Base-by-base conservation (phyloP, 768 basidiomycete species). In the Leccinum broughii region DNA sequence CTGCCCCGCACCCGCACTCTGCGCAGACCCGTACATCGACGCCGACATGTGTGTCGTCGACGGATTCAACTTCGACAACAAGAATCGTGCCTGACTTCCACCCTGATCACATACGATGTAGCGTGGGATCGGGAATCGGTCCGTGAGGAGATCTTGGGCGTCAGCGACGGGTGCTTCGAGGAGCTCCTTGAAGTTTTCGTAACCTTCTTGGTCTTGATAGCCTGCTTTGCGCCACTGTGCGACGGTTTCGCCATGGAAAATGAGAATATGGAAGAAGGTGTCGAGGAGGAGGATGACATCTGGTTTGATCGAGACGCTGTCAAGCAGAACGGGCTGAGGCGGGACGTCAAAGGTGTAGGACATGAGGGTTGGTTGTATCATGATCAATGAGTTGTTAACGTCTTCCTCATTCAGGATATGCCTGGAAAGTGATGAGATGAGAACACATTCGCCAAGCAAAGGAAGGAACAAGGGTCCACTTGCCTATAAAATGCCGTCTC, bases 291-390 rank as follows among this genome's bases (percentile, higher is more conserved):
- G 87, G 70, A 99, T 88, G 62, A 95, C 93, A 69, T 98, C 97
- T 49, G 92, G 91, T 75, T 96, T 95, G 78, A 98, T 98, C 53
- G 96, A 98, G 50, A 99, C 88, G 55, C 93, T 95, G 78, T 99
- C 97, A 34, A 99, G 87, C 20, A 99, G 81, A 34, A 98, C 96
- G 17, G 97, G 97, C 67, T 95, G 92, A 14, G 97, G 89, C 10
- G 87, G 83, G 3, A 87, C 84, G 71, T 99, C 97, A 72, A 98
- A 91, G 8, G 90, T 89, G 76, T 98, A 99, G 3, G 95, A 95
- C 95, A 98, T 98, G 54, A 99, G 85, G 8, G 97, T 99, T 3
- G 97, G 97, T 75, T 99, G 97, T 54, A 99, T 99, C 97, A 98
- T 98, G 76, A 98, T 97, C 59, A 99, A 78, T 14, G 96, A 98